Base-by-base conservation (phyloP, 78 protist genomes). In the Speleostelium caveatum region DNA sequence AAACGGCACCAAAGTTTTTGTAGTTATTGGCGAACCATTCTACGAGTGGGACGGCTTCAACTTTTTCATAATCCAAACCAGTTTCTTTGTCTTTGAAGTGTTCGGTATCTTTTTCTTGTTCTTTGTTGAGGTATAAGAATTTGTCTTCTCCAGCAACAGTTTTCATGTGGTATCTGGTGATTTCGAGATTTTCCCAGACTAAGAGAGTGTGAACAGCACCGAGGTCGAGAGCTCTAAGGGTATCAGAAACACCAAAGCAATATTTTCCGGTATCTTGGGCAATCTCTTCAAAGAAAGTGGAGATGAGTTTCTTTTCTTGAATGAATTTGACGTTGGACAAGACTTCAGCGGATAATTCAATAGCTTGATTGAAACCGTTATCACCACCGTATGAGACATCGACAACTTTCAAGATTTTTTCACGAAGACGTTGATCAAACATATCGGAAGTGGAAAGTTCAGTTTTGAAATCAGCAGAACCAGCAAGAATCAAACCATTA, bases 361-460 rank as follows among this genome's bases (percentile, higher is more conserved):
- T 99, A 30, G 99, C 99, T 96, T 98, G 99, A 95, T 97, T 99
- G 98, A 99, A 97, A 32, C 99, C 99, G 94, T 95, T 96, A 86
- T 99, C 99, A 22, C 98, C 98, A 16, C 99, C 98, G 72, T 97
- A 96, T 3, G 98, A 94, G 16, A 96, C 94, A 67, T 97, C 99
- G 55, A 96, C 98, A n/a, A 96, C 49, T 92, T 97, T 97, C 38
- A 98, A 59, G 21, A 99, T 85, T 65, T 87, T 96, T 3, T 91
- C 94, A 36, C 55, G 63, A 24, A 99, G 97, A 17, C 99, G 98
- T 68, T 2, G 98, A 83, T 99, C 99, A 76, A 98, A 98, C 86
- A 97, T 78, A 60, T 97, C 99, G 6, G 96, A 85, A 49, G 95
- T 86, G 51, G 61, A 3, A 30, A 99, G 95, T 56, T 93, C 99